Evolutionary conservation across 768 basidiomycete genomes (phyloP).

Genomic region (Tylopilus sp.): DNA sequence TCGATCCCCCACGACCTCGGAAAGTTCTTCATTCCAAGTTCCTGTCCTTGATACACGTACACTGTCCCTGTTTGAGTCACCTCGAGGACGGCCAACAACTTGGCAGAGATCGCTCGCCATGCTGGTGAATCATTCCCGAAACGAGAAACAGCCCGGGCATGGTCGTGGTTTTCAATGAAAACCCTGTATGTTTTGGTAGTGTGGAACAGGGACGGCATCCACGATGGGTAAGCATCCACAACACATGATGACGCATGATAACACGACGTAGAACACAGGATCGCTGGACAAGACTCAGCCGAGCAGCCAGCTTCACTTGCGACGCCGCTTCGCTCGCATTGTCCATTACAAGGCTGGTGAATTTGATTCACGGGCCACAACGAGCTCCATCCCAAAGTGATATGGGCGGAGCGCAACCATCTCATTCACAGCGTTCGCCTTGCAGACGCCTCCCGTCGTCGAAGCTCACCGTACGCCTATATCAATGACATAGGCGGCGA

Average conservation of each 20-base stretch:
- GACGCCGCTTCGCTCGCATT: neutral
- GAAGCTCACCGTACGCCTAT: neutral
- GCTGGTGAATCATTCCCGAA: conserved; percentile 58
- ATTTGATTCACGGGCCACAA: conserved; percentile 2
- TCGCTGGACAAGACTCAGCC: neutral
- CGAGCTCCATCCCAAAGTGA: neutral
- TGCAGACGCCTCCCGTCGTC: conserved; percentile 13
- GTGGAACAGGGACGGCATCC: conserved; percentile 9
- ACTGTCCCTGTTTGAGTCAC: conserved; percentile 61
- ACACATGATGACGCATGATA: conserved; percentile 1
- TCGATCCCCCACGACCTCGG: conserved; percentile 62
- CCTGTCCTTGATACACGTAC: conserved; percentile 75
- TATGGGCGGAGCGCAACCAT: conserved; percentile 1
- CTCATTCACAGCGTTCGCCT: conserved; percentile 18
- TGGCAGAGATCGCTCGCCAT: conserved; percentile 58
- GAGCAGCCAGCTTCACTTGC: conserved; percentile 8
- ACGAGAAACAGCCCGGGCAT: conserved; percentile 59
- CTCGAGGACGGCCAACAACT: conserved; percentile 61
- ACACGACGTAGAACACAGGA: neutral
- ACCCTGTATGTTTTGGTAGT: conserved; percentile 26
- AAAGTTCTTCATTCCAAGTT: conserved; percentile 65
- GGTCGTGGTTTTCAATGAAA: conserved; percentile 72
- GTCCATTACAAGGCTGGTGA: neutral
- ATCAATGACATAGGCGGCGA: neutral
- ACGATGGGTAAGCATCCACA: conserved; percentile 15